Evolutionary conservation across 164 flowering plant species (phyloP).

Genomic region (Vitis rupestris): DNA sequence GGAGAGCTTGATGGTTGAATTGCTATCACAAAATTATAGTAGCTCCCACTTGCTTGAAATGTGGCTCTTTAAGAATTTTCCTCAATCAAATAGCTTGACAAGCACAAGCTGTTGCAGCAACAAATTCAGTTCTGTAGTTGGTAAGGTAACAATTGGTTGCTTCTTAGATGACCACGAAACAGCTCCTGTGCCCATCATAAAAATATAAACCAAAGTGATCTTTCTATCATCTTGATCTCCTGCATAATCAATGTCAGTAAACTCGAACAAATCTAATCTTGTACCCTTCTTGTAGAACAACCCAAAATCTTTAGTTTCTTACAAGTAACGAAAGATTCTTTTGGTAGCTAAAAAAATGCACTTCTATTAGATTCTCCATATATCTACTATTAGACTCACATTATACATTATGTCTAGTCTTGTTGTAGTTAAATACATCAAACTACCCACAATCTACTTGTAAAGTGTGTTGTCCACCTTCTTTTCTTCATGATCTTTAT

Average conservation of each 20-base stretch:
- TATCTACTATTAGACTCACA: neutral
- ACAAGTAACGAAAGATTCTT: neutral
- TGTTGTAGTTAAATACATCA: no score
- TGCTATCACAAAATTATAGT: slow-evolving; percentile 2
- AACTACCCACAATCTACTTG: no score
- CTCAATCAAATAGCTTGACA: neutral
- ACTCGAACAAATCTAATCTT: slow-evolving; percentile 2
- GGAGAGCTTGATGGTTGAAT: neutral
- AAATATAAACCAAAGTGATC: neutral
- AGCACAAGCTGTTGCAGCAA: no score
- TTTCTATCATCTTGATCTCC: slow-evolving; percentile 4
- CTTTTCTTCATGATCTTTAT: no score
- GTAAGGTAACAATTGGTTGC: no score
- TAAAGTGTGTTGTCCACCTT: no score
- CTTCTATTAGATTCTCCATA: no score
- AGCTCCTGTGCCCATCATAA: slow-evolving; percentile 6
- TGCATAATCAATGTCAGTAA: neutral
- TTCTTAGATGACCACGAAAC: neutral
- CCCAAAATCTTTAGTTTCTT: neutral
- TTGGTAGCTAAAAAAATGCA: no score
- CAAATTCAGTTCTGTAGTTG: no score
- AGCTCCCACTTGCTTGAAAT: neutral
- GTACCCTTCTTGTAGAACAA: slow-evolving; percentile 4
- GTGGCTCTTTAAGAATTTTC: neutral
- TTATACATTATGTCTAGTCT: no score